phyloP scores from a whole-genome alignment of 2,329 filamentous ascomycete species.

The Fusarium longipes region DNA sequence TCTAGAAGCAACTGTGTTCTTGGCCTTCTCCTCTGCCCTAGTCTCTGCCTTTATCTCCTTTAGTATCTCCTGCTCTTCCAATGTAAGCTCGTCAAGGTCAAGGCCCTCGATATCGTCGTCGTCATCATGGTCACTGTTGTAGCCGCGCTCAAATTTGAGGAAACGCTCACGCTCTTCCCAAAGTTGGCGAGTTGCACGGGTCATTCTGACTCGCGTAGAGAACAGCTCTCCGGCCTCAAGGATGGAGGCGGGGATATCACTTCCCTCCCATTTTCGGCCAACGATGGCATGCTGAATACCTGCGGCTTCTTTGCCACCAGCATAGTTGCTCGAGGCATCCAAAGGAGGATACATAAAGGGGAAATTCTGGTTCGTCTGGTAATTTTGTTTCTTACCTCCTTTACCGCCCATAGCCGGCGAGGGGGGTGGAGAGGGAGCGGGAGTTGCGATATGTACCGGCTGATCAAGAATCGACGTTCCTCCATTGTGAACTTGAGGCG shows the following conservation, averaged over 20 bases:
- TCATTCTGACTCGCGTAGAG: constrained; percentile 89
- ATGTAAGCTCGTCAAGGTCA: constrained; percentile 58
- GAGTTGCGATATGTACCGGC: constrained; percentile 98
- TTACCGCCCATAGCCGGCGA: constrained; percentile 90
- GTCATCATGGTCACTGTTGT: constrained; percentile 68
- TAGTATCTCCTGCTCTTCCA: constrained; percentile 55
- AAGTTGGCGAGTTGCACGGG: constrained; percentile 87
- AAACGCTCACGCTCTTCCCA: constrained; percentile 95
- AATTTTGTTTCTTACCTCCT: constrained; percentile 97
- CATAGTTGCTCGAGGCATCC: constrained; percentile 87
- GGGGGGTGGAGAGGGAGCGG: constrained; percentile 92
- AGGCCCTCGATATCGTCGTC: constrained; percentile 61
- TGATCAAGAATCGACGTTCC: constrained; percentile 90
- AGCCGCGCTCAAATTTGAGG: constrained; percentile 91
- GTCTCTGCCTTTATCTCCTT: constrained; percentile 56
- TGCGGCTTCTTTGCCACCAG: constrained; percentile 88
- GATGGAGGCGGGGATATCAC: constrained; percentile 92
- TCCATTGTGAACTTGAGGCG: constrained; percentile 64
- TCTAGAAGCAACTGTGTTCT: constrained; percentile 33
- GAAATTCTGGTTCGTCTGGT: constrained; percentile 98
- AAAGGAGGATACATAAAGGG: constrained; percentile 97
- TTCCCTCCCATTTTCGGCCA: constrained; percentile 90
- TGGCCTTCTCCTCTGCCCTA: constrained; percentile 43
- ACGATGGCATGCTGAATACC: constrained; percentile 83
- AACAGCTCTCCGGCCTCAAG: constrained; percentile 95